Evolutionary conservation across 805 yeast genomes (phyloP).

Genomic region (Saturnispora diversa): DNA sequence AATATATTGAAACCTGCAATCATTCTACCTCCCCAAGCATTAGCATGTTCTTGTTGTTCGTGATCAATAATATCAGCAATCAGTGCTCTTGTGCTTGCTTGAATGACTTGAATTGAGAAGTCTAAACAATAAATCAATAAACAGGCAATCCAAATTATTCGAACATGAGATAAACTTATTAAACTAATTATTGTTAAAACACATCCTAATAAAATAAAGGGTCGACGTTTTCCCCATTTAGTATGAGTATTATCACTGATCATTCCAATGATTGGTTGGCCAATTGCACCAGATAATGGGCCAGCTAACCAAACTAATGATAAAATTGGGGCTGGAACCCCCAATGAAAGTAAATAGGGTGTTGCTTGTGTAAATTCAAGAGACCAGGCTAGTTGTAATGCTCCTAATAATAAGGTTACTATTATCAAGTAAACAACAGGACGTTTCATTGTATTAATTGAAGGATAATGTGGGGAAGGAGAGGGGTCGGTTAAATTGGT

Average conservation of each 20-base stretch:
- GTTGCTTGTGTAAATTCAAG: slow-evolving; percentile 59
- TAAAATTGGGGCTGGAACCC: slow-evolving; percentile 46
- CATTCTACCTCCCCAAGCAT: slow-evolving; percentile 63
- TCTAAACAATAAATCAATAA: slow-evolving; percentile 46
- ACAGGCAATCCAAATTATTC: slow-evolving; percentile 44
- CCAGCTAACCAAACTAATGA: slow-evolving; percentile 63
- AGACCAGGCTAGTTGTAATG: slow-evolving; percentile 58
- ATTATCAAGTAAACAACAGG: slow-evolving; percentile 37
- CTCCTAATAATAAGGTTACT: slow-evolving; percentile 45
- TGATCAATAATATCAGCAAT: slow-evolving; percentile 55
- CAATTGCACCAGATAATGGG: slow-evolving; percentile 53
- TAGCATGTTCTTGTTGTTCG: slow-evolving; percentile 48
- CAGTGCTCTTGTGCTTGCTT: slow-evolving; percentile 52
- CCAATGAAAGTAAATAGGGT: slow-evolving; percentile 53
- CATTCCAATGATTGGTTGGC: slow-evolving; percentile 57
- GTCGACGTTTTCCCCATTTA: slow-evolving; percentile 44
- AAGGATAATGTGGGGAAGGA: neutral
- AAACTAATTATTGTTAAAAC: slow-evolving; percentile 39
- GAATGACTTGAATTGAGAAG: slow-evolving; percentile 50
- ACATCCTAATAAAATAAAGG: slow-evolving; percentile 51
- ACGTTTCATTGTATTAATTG: slow-evolving; percentile 21
- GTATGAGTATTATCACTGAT: slow-evolving; percentile 44
- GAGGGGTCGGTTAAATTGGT: neutral
- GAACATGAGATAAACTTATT: slow-evolving; percentile 38
- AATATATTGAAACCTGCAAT: slow-evolving; percentile 51